Evolutionary conservation across 2,329 filamentous ascomycete genomes (phyloP), one percentile per base, ranked within the genome.

Genomic region (Phaeomoniella chlamydospora): DNA sequence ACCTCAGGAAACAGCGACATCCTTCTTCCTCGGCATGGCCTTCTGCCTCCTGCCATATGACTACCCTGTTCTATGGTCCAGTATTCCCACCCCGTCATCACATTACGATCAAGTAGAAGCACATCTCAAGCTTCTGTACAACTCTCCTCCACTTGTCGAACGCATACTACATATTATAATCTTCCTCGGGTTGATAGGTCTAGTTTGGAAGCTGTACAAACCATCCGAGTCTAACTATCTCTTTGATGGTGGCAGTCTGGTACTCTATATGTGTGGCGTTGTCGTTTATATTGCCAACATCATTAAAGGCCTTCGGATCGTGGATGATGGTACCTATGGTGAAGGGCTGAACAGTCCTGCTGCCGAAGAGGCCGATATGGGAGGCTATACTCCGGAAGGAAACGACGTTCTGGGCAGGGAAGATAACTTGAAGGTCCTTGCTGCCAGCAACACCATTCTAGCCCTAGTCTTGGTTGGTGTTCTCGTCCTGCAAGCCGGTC

Each of bases 1-100:
- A 45, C 32, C 39, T 17, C 38, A 42, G 32, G 13, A 35, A 34
- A 26, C 49, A 87, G 81, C 81, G 44, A 86, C 82, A 45, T 94
- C 84, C 60, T 98, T 98, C 74, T 94, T 96, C 73, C 80, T 98
- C 45, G 90, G 90, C 49, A 86, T 96, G 58, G 79, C 98, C 60
- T 98, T 96, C 72, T 86, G 86, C 49, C 77, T 79, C 43, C 92
- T 96, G 61, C 87, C 90, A 42, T 98, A 96, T 68, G 90, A 65
- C 53, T 65, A 65, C 46, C 61, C 61, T 11, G 58, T 65, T 35
- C 58, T 65, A 4, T 65, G 61, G 61, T 62, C 60, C 15, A 54
- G 56, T 4, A 45, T 48, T 5, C 51, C 57, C 0, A 61, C 60
- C 4, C 53, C 59, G 3, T 35, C 50, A n/a, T 49, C 69, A 31